A percentile compares a stretch with the other conserved stretches of the same genome.
phyloP scores from a whole-genome alignment of 169 alveolate genomes.

The Cryptosporidium parvum region DNA sequence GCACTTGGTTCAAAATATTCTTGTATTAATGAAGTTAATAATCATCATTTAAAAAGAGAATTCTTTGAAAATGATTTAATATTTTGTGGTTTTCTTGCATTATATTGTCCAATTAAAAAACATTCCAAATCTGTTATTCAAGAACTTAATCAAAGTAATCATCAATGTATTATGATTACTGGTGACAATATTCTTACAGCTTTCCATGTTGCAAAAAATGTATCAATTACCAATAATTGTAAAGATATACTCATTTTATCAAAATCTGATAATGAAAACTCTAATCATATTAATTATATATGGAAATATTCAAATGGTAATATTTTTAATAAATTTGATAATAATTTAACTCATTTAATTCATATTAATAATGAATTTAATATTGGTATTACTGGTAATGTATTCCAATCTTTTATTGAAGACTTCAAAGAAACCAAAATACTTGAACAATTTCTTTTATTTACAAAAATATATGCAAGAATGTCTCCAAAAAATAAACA shows the following conservation, averaged over 20 bases:
- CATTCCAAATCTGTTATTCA: conserved; percentile 89
- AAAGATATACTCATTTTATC: conserved; percentile 78
- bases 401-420: conserved; percentile 81
- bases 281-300: not conserved
- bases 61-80: conserved; percentile 90
- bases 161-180: conserved; percentile 93
- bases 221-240: conserved; percentile 76
- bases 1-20: conserved; percentile 67
- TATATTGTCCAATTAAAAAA: conserved; percentile 94
- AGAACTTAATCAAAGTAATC: conserved; percentile 87
- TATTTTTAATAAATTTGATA: conserved; percentile 73
- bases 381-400: conserved; percentile 79
- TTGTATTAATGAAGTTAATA: not conserved
- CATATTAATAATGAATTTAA: conserved; percentile 26
- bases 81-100: conserved; percentile 94
- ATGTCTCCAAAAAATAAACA: conserved; percentile 96
- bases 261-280: conserved; percentile 24
- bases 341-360: conserved; percentile 28
- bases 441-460: conserved; percentile 77
- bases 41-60: conserved; percentile 82
- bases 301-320: conserved; percentile 76
- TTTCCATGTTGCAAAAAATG: conserved; percentile 93
- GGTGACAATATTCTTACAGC: conserved; percentile 99
- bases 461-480: conserved; percentile 92
- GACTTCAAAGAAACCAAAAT: conserved; percentile 67